Percentiles rank a stretch among this genome's conserved stretches.
Evolutionary conservation across 768 basidiomycete species (phyloP).

Genomic region (Lactarius hengduanensis): DNA sequence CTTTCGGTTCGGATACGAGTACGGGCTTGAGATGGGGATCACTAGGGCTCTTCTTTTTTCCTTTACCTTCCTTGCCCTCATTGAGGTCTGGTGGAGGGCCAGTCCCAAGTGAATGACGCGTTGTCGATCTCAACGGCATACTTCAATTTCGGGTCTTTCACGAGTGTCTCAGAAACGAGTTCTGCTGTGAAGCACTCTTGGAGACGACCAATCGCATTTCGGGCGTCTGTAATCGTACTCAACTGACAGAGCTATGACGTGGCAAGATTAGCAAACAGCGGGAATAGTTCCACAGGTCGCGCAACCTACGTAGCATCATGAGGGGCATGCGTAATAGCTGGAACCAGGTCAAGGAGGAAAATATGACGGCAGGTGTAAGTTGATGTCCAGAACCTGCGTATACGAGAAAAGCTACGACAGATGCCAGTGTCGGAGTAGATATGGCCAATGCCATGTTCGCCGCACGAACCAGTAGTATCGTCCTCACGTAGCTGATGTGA

Average conservation of each 20-base stretch:
- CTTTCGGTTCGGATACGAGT: slow-evolving; percentile 30
- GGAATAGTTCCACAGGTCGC: background rate
- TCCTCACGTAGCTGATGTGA: slow-evolving; percentile 55
- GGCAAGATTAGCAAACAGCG: background rate
- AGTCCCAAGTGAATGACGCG: slow-evolving; percentile 88
- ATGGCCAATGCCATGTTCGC: slow-evolving; percentile 67
- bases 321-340: slow-evolving; percentile 78
- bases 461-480: slow-evolving; percentile 62
- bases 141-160: slow-evolving; percentile 53
- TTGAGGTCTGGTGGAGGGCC: slow-evolving; percentile 56
- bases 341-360: slow-evolving; percentile 84
- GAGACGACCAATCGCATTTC: slow-evolving; percentile 75
- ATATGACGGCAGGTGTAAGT: slow-evolving; percentile 70
- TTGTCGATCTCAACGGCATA: slow-evolving; percentile 63
- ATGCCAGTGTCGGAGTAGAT: slow-evolving; percentile 74
- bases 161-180: slow-evolving; percentile 55
- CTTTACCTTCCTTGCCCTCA: slow-evolving; percentile 32
- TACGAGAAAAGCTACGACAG: slow-evolving; percentile 75
- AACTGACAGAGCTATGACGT: slow-evolving; percentile 58
- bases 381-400: slow-evolving; percentile 72
- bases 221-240: slow-evolving; percentile 80
- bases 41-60: slow-evolving; percentile 20
- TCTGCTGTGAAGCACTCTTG: slow-evolving; percentile 85
- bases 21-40: slow-evolving; percentile 18
- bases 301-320: slow-evolving; percentile 56